These are phyloP conservation scores for Heterobasidion irregulare DNA, from an alignment of 1,284 basidiomycete genomes.

Conservation along the genomic window DNA sequence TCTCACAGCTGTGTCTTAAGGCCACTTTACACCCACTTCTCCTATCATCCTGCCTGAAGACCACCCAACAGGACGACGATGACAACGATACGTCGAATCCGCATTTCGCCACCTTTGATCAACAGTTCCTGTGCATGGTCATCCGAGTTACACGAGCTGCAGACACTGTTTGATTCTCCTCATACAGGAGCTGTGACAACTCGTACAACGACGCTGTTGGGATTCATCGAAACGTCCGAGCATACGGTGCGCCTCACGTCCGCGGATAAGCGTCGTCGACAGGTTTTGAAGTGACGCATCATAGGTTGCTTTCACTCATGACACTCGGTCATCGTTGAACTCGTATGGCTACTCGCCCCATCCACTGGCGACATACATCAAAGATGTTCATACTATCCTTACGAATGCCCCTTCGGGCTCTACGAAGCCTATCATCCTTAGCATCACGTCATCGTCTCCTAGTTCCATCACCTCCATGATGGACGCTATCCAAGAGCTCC, in stretches of 20 bases:
- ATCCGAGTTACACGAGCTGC: constrained; percentile 53
- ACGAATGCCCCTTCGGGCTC: constrained; percentile 16
- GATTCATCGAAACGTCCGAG: constrained; percentile 52
- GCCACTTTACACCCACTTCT: too few relatives aligned
- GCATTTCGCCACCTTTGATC: constrained; percentile 51
- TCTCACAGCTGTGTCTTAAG: too few relatives aligned
- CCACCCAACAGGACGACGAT: constrained; percentile 20
- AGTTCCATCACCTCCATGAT: constrained; percentile 47
- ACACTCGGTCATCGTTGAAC: constrained; percentile 53
- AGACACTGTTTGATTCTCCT: constrained; percentile 51
- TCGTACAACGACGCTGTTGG: constrained; percentile 60
- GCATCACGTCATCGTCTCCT: constrained; percentile 55
- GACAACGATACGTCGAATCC: constrained; percentile 41
- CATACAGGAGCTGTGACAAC: constrained; percentile 73
- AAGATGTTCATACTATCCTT: constrained; percentile 52
- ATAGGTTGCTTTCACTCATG: constrained; percentile 51
- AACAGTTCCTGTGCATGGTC: constrained; percentile 79
- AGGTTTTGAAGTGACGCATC: not conserved
- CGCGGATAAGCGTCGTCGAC: not conserved
- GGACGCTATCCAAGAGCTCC: constrained; percentile 44
- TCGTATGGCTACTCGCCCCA: constrained; percentile 78
- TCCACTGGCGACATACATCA: constrained; percentile 52
- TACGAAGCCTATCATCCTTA: constrained; percentile 67
- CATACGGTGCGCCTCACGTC: constrained; percentile 40
- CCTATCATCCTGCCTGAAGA: too few relatives aligned